Percentiles rank a stretch among this genome's conserved stretches.
phyloP scores from a whole-genome alignment of 2,329 filamentous ascomycete genomes.

The Albophoma yamanashiensis region DNA sequence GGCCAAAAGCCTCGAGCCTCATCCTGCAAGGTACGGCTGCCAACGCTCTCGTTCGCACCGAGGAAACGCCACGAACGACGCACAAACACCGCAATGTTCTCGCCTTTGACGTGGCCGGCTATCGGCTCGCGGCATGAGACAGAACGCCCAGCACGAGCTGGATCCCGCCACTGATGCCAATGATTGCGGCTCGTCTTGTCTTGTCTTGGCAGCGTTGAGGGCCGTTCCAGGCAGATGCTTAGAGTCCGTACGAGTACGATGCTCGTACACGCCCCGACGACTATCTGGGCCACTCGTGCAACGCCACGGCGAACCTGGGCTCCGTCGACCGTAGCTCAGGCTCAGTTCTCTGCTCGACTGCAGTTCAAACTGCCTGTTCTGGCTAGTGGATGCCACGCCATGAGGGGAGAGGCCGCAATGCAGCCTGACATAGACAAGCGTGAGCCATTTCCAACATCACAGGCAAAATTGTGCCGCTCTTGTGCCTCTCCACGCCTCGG shows the following conservation, averaged over 20 bases:
- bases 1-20: not conserved
- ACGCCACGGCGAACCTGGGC: not conserved
- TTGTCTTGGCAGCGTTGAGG: not conserved
- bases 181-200: not conserved
- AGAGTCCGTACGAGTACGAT: not conserved
- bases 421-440: not conserved
- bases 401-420: not conserved
- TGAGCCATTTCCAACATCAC: not conserved
- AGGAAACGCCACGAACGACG: not conserved
- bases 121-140: not conserved
- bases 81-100: not conserved
- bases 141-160: not conserved
- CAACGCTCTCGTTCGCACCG: not conserved
- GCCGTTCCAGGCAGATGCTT: not conserved
- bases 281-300: not conserved
- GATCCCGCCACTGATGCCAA: not conserved
- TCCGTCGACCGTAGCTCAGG: not conserved
- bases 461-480: conserved; percentile 12
- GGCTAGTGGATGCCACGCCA: not conserved
- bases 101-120: not conserved
- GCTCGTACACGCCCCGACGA: not conserved
- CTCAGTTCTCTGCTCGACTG: not conserved
- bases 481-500: conserved; percentile 7
- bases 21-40: not conserved
- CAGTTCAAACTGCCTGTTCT: not conserved